Percentiles rank a stretch among this genome's conserved stretches.
Conservation (phyloP, 1,284 basidiomycete genomes). For the Papiliotrema flavescens region DNA sequence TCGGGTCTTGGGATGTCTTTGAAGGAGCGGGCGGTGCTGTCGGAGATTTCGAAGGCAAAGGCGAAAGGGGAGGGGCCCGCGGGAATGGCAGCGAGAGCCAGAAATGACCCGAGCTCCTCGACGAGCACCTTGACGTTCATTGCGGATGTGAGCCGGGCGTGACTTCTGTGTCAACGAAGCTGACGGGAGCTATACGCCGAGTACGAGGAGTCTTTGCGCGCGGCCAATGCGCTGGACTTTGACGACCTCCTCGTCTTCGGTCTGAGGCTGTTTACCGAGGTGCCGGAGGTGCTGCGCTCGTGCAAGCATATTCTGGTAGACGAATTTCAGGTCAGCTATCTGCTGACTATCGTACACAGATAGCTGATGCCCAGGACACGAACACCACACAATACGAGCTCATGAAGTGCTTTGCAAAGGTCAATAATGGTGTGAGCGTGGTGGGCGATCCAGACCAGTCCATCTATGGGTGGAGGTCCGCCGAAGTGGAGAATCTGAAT, state of each 20-base stretch:
- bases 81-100: conserved; percentile 49
- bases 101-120: conserved; percentile 21
- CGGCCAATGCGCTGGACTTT: conserved; percentile 76
- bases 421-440: conserved; percentile 64
- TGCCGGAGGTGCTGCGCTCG: conserved; percentile 59
- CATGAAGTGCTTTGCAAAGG: conserved; percentile 66
- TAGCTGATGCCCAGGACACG: conserved; percentile 65
- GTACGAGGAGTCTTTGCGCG: conserved; percentile 64
- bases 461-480: conserved; percentile 87
- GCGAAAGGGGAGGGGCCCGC: conserved; percentile 62
- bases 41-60: conserved; percentile 76
- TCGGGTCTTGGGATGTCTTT: conserved; percentile 56
- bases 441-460: conserved; percentile 94
- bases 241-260: conserved; percentile 81
- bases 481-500: conserved; percentile 73
- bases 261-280: conserved; percentile 63
- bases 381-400: conserved; percentile 81
- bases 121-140: conserved; percentile 36
- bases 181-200: conserved; percentile 57
- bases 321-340: conserved; percentile 66
- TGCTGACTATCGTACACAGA: too few species aligned
- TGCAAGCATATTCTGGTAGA: conserved; percentile 81
- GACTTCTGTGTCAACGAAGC: not conserved
- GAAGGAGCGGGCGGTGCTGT: conserved; percentile 60
- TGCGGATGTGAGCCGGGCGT: conserved; percentile 26